Percentiles rank a stretch among this genome's conserved stretches.
phyloP scores from a whole-genome alignment of 441 rosid genomes.

The Gossypium aridum region DNA sequence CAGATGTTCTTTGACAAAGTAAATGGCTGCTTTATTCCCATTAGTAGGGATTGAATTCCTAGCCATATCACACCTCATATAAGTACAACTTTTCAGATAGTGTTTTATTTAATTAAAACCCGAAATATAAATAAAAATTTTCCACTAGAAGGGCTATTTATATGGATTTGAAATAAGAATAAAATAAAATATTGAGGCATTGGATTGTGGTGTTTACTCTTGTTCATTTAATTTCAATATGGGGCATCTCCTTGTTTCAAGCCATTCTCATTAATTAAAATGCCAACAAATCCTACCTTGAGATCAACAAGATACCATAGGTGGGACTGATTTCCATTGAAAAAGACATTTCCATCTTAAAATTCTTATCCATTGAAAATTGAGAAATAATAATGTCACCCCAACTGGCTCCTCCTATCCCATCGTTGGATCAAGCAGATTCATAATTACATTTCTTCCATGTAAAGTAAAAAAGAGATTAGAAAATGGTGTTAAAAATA shows the following conservation, averaged over 20 bases:
- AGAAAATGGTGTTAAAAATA: not conserved
- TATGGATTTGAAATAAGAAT: not conserved
- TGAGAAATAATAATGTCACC: not conserved
- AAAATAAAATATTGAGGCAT: not conserved
- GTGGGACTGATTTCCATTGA: slow-evolving; percentile 18
- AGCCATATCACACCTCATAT: no score
- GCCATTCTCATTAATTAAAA: slow-evolving; percentile 2
- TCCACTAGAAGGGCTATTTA: not conserved
- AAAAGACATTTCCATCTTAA: slow-evolving; percentile 13
- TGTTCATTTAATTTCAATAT: not conserved
- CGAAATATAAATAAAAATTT: no score
- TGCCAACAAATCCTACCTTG: slow-evolving; percentile 18
- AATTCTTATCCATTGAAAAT: slow-evolving; percentile 5
- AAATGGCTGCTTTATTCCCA: no score
- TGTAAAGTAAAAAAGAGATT: not conserved
- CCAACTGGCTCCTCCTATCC: not conserved
- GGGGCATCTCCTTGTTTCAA: slow-evolving; percentile 11
- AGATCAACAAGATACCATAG: slow-evolving; percentile 25
- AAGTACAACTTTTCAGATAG: no score
- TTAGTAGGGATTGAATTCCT: no score
- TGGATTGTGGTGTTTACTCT: not conserved
- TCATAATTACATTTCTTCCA: not conserved
- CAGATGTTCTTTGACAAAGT: no score
- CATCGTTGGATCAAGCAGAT: not conserved
- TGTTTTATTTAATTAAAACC: no score